Base-by-base conservation (phyloP, 495 filamentous ascomycete genomes). In the Niebla homalea region DNA sequence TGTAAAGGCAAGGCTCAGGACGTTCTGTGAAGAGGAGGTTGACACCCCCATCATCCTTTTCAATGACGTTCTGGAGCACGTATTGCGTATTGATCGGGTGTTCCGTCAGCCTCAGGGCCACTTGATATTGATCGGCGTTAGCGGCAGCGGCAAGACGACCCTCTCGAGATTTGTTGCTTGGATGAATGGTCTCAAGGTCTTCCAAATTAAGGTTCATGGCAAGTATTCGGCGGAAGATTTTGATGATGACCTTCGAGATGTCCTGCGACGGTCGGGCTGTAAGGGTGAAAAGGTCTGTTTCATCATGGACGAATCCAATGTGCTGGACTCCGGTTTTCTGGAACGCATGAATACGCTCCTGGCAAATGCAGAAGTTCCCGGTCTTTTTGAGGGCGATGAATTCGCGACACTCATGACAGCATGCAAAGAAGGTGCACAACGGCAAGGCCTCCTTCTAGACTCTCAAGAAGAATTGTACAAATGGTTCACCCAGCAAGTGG, bases 251-350 rank as follows among this genome's bases (percentile, higher is more conserved):
- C 70, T 99, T 8, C 75, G 93, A 47, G 90, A 87, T 61, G 89
- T 99, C 12, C 79, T 99, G 18, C 85, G 93, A 50, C 78, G 92
- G 41, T 89, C 85, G 54, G 92, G 92, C 43, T 97, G 93, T 70
- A 96, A 93, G 67, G 92, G 92, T 32, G 92, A 99, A 64, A 99
- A 96, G 73, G 93, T 99, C 37, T 97, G 93, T 70, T 99, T 99
- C 69, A 93, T 99, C 68, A 95, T 99, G 92, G 92, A 99, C 58
- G 92, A 99, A 71, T 84, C 89, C 6, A 99, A 99, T 60, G 92
- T 99, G 18, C 77, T 99, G 3, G 92, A 99, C 60, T 99, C 92
- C 15, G 92, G 90, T 35, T 99, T 99, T 79, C 65, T 99, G 54
- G 92, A 99, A 64, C 81, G 93, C 51, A 99, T 99, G 92, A 99